Percentiles rank a stretch among this genome's conserved stretches.
Conservation (phyloP, 1,284 basidiomycete genomes). For the Schizophyllum amplum region DNA sequence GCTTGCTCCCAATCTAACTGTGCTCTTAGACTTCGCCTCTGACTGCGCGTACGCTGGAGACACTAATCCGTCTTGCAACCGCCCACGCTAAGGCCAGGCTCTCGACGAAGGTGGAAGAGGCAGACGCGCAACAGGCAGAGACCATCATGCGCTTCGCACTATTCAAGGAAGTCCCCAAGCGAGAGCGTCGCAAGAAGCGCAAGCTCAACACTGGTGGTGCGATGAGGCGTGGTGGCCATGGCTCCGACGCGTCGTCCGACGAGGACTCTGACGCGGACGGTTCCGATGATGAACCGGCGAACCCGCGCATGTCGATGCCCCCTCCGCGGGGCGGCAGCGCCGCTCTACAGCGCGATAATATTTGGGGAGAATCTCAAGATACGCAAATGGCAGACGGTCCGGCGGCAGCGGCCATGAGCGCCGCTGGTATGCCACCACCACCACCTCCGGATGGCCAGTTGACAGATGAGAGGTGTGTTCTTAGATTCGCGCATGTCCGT, state of each 20-base stretch:
- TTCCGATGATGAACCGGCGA: constrained; percentile 40
- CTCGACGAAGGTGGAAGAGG: constrained; percentile 77
- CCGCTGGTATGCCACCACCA: constrained; percentile 1
- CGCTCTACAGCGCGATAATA: not conserved
- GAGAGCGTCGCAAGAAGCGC: constrained; percentile 69
- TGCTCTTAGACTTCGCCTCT: constrained; percentile 80
- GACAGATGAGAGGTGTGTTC: not conserved
- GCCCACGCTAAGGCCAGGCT: constrained; percentile 96
- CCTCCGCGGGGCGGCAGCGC: constrained; percentile 4
- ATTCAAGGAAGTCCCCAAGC: constrained; percentile 94
- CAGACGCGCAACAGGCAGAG: constrained; percentile 88
- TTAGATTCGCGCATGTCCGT: not conserved
- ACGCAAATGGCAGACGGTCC: not conserved
- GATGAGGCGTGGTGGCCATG: constrained; percentile 32
- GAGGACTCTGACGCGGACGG: constrained; percentile 40
- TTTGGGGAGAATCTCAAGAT: constrained; percentile 9
- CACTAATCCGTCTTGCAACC: constrained; percentile 94
- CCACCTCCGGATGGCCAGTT: not conserved
- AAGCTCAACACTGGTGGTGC: constrained; percentile 65
- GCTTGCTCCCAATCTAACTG: no score
- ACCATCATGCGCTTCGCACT: constrained; percentile 95
- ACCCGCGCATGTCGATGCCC: constrained; percentile 46
- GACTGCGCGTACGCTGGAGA: constrained; percentile 98
- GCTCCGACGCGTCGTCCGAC: constrained; percentile 27
- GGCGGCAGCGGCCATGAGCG: not conserved